Evolutionary conservation across 345 rosid species (phyloP), one percentile per base, ranked within the genome.

Genomic region (Corchorus olitorius): DNA sequence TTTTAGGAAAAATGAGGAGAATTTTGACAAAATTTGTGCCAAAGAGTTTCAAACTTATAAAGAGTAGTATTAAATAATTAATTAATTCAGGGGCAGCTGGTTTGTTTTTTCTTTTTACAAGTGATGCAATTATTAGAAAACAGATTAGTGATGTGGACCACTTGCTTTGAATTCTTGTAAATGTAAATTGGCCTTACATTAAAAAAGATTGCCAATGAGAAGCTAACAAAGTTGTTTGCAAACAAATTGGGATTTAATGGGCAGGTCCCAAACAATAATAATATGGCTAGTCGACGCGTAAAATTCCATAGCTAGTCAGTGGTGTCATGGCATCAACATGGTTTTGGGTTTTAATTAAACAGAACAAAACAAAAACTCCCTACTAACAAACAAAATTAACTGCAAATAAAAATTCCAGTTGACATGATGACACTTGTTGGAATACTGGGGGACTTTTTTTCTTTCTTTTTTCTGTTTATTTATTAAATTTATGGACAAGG

Each of bases 161-260:
- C 84, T 83, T 63, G 64, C 55, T 39, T 77, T 73, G 73, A 76
- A 27, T 52, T 72, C 61, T 4, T 72, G 60, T 50, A 46, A 5
- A 34, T 2, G 16, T 27, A 27, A 27, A 27, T 27, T 27, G 27
- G 27, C 27, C 1, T 27, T 39, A 39, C 2, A 34, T 16, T 50
- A 41, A 10, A 76, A 37, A 27, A 27, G 27, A 55, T 48, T 43
- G 45, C 87, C 85, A 84, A 83, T 84, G 59, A 72, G 70, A 62
- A 71, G 76, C 54, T 45, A 77, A 70, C 82, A 79, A 77, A 77
- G 78, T 52, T 72, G 62, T 65, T 56, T 64, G 50, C 54, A 41
- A 5, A 48, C 43, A 43, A 34, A 1, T 41, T 46, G 45, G 43
- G 65, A 20, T 63, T 48, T 70, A 79, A 6, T 39, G 70, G 72